phyloP scores from a whole-genome alignment of 768 basidiomycete genomes.

The Hysterangium stoloniferum region DNA sequence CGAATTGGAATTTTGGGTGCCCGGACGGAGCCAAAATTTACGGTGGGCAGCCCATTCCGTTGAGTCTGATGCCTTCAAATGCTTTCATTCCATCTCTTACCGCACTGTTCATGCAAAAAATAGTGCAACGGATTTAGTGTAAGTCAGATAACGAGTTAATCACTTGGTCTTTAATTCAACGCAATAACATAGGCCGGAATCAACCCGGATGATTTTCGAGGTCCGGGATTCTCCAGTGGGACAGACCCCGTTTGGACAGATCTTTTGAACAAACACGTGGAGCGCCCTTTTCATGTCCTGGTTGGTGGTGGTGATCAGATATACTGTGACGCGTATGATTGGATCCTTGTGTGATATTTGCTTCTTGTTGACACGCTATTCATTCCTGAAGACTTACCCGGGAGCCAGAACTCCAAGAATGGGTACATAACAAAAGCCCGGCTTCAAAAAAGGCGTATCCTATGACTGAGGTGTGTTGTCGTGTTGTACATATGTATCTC shows the following conservation, averaged over 20 bases:
- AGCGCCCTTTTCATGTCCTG: slow-evolving; percentile 79
- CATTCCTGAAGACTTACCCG: slow-evolving; percentile 58
- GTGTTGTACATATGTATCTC: not conserved
- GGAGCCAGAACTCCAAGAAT: slow-evolving; percentile 84
- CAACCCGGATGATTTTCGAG: slow-evolving; percentile 79
- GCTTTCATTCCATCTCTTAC: not conserved
- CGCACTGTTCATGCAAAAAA: slow-evolving; percentile 1
- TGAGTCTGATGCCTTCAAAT: slow-evolving; percentile 20
- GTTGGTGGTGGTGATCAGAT: slow-evolving; percentile 94
- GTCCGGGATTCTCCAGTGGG: slow-evolving; percentile 71
- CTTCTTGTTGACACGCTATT: not conserved
- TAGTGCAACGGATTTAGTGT: slow-evolving; percentile 83
- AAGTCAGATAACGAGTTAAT: not conserved
- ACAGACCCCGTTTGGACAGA: slow-evolving; percentile 94
- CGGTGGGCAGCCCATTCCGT: slow-evolving; percentile 87
- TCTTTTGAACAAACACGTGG: slow-evolving; percentile 73
- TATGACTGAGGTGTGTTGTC: slow-evolving; percentile 38
- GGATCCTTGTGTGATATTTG: not conserved
- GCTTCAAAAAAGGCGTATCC: slow-evolving; percentile 50
- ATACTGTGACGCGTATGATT: slow-evolving; percentile 68
- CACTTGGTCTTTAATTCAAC: not conserved
- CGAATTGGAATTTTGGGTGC: slow-evolving; percentile 74
- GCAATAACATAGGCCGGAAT: slow-evolving; percentile 47
- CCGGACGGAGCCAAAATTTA: slow-evolving; percentile 75
- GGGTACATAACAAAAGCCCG: slow-evolving; percentile 57